Percentiles rank a stretch among this genome's conserved stretches.
These are phyloP conservation scores for Xylaria sp. DNA, from an alignment of 2,329 filamentous ascomycete species.

Conservation along the genomic window DNA sequence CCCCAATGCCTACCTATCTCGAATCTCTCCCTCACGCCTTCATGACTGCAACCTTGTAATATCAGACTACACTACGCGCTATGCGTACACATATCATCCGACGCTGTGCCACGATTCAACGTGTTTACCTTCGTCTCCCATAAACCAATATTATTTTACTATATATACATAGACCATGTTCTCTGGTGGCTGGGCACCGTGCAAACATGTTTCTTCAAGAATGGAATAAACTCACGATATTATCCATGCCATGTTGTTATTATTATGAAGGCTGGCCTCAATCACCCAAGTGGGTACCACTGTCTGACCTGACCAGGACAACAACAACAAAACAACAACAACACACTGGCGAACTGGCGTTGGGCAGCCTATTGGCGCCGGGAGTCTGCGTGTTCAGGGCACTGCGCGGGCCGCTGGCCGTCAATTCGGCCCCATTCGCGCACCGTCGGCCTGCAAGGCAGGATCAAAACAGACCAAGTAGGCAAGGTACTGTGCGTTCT, in stretches of 20 bases:
- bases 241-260: conserved; percentile 29
- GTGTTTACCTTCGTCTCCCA: neutral
- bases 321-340: conserved; percentile 44
- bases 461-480: conserved; percentile 28
- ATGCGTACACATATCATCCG: neutral
- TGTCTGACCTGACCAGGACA: conserved; percentile 40
- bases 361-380: conserved; percentile 27
- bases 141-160: neutral
- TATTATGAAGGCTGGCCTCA: conserved; percentile 29
- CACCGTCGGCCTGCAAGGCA: conserved; percentile 27
- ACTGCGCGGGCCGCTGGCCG: conserved; percentile 31
- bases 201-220: conserved; percentile 24
- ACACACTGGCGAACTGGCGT: conserved; percentile 10
- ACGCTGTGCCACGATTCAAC: neutral
- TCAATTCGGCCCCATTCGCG: conserved; percentile 35
- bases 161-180: conserved; percentile 10
- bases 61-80: neutral
- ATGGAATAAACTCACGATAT: conserved; percentile 28
- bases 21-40: neutral
- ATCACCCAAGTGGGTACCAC: conserved; percentile 29
- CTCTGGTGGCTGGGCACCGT: conserved; percentile 22
- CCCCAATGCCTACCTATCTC: conserved; percentile 5
- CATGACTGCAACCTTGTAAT: neutral
- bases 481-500: neutral
- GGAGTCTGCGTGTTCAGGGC: conserved; percentile 18